Evolutionary conservation across 1,139 yeast species (phyloP), one percentile per base, ranked within the genome.

Genomic region (Candida neerlandica): DNA sequence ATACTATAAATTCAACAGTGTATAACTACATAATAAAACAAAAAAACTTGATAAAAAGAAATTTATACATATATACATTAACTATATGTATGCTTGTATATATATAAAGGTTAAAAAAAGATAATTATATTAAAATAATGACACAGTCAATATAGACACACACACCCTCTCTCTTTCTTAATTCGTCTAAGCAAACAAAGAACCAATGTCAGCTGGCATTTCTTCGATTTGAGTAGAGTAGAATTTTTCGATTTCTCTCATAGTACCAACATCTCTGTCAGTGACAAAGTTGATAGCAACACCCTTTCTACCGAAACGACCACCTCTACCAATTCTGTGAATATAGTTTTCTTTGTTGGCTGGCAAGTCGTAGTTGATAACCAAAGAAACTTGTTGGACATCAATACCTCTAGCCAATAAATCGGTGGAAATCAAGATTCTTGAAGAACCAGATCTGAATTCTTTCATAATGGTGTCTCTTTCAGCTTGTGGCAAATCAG

Each of bases 221-320:
- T 94, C 99, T 70, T 86, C 95, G 66, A 94, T 91, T 82, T 91
- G 97, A 65, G 98, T 94, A 62, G 96, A 87, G 89, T 95, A 94
- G 86, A 91, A 94, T 78, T 83, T 90, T 81, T 95, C 99, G 66
- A 94, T 88, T 78, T 92, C 98, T 80, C 97, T 89, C 87, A 95
- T 85, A 81, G 88, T 88, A 68, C 86, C 86, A 69, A 91, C 90
- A 71, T 94, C 98, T 63, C 86, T 85, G 66, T 81, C 84, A 61
- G 98, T 91, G 71, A 92, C 96, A 65, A 94, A 88, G 86, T 94
- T 94, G 83, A 94, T 91, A 67, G 99, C 98, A 70, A 92, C 97
- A 86, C 99, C 99, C 86, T 94, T 94, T 80, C 99, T 86, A 82
- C 99, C 99, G 82, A 94, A 94, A 82, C 99, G 94, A 81, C 99